Evolutionary conservation across 495 filamentous ascomycete genomes (phyloP).

Genomic region (Aspergillus sparsus): DNA sequence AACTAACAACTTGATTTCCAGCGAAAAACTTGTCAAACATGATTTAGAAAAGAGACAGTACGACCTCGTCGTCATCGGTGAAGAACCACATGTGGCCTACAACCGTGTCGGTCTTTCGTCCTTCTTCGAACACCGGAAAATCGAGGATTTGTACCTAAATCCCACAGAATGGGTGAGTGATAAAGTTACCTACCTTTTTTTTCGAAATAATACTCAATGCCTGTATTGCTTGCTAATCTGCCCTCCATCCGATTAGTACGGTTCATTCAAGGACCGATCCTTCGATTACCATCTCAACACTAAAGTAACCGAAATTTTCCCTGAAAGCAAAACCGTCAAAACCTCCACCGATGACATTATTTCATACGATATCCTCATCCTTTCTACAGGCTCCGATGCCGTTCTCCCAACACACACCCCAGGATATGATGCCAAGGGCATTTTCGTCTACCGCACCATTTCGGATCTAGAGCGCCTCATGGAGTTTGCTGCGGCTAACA

Average conservation of each 20-base stretch:
- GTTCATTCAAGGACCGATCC: conserved; percentile 58
- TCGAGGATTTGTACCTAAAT: conserved; percentile 90
- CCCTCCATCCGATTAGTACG: conserved; percentile 43
- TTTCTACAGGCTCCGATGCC: conserved; percentile 91
- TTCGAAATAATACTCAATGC: neutral
- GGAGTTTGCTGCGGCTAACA: conserved; percentile 62
- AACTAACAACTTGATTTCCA: conserved; percentile 29
- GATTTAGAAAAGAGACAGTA: conserved; percentile 77
- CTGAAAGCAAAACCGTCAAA: conserved; percentile 62
- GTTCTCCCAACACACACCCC: conserved; percentile 79
- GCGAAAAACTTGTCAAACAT: conserved; percentile 83
- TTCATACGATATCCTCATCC: conserved; percentile 83
- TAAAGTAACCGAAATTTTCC: conserved; percentile 68
- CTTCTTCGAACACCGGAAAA: conserved; percentile 88
- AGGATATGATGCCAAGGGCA: conserved; percentile 79
- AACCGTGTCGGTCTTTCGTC: conserved; percentile 94
- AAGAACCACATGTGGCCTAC: conserved; percentile 90
- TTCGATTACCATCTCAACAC: conserved; percentile 87
- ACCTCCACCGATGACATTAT: conserved; percentile 72
- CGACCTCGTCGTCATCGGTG: conserved; percentile 87
- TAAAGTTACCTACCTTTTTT: neutral
- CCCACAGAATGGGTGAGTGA: conserved; percentile 79
- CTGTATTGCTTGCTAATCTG: neutral
- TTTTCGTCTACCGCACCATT: conserved; percentile 95
- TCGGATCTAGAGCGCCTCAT: conserved; percentile 83